Conservation (phyloP, 2,329 filamentous ascomycete genomes). For the Venturia aucupariae region DNA sequence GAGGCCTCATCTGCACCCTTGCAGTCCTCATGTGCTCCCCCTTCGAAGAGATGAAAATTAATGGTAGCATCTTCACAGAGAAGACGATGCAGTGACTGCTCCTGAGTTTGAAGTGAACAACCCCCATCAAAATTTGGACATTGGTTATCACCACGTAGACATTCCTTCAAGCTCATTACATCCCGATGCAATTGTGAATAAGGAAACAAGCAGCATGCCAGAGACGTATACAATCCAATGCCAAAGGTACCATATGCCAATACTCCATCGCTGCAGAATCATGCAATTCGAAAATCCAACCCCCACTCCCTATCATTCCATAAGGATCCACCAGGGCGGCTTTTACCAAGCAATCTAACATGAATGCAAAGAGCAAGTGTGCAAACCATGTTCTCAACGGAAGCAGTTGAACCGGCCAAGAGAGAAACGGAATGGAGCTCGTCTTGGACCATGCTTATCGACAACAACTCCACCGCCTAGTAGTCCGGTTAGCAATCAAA, state of each 20-base stretch:
- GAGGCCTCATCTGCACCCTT: not conserved
- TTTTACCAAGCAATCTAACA: too few relatives aligned
- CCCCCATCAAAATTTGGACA: too few relatives aligned
- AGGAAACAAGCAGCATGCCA: not conserved
- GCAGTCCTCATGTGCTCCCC: too few relatives aligned
- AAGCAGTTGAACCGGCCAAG: constrained; percentile 46
- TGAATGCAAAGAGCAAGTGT: not conserved
- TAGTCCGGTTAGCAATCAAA: constrained; percentile 17
- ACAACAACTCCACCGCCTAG: constrained; percentile 42
- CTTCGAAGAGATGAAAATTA: too few relatives aligned
- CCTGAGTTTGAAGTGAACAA: not conserved
- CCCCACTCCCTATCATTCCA: not conserved
- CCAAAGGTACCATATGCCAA: not conserved
- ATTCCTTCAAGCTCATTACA: too few relatives aligned
- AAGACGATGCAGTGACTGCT: too few relatives aligned
- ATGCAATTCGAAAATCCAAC: not conserved
- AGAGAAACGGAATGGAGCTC: constrained; percentile 43
- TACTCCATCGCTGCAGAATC: not conserved
- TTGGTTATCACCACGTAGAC: too few relatives aligned
- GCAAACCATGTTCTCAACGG: constrained; percentile 28
- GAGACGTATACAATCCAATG: not conserved
- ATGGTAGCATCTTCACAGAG: not conserved
- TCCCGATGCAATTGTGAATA: not conserved
- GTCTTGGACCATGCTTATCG: constrained; percentile 42
- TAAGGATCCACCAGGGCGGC: not conserved